phyloP scores from a whole-genome alignment of 2,329 filamentous ascomycete genomes.

The Chrysoporthe cubensis region DNA sequence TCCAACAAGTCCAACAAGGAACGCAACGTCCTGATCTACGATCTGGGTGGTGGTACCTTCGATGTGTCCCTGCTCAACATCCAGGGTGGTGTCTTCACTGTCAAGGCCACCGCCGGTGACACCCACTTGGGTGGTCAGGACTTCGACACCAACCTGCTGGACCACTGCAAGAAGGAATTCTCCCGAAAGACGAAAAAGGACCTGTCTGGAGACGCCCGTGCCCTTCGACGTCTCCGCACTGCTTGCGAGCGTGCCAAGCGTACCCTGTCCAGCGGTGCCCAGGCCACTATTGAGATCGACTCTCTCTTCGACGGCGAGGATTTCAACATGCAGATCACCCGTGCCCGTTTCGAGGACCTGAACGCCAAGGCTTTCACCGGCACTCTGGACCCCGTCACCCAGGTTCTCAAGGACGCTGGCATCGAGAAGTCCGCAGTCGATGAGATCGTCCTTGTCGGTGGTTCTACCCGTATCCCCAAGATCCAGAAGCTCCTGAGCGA shows the following conservation, averaged over 20 bases:
- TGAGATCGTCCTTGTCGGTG: slow-evolving; percentile 98
- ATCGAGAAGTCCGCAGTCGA: slow-evolving; percentile 92
- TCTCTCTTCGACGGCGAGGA: slow-evolving; percentile 98
- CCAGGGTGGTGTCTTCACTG: slow-evolving; percentile 98
- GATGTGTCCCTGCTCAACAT: slow-evolving; percentile 99
- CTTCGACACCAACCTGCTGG: slow-evolving; percentile 94
- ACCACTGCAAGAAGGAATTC: slow-evolving; percentile 98
- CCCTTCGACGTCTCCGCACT: slow-evolving; percentile 92
- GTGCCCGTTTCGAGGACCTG: slow-evolving; percentile 98
- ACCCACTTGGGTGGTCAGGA: slow-evolving; percentile 95
- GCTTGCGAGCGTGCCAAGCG: slow-evolving; percentile 99
- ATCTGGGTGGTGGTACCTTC: slow-evolving; percentile 99
- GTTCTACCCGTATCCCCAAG: slow-evolving; percentile 96
- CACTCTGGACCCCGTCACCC: slow-evolving; percentile 92
- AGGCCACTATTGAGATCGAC: slow-evolving; percentile 98
- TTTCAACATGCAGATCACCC: slow-evolving; percentile 95
- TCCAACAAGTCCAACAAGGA: slow-evolving; percentile 95
- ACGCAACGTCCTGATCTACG: slow-evolving; percentile 99
- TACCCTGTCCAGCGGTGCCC: slow-evolving; percentile 94
- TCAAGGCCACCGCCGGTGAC: slow-evolving; percentile 97
- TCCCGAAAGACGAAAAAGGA: slow-evolving; percentile 78
- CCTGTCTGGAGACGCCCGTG: slow-evolving; percentile 82
- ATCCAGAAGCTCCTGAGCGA: slow-evolving; percentile 99
- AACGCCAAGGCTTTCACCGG: slow-evolving; percentile 95
- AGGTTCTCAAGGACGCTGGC: slow-evolving; percentile 90